Evolutionary conservation across 257 asterid genomes (phyloP).

Genomic region (Datura wrightii): DNA sequence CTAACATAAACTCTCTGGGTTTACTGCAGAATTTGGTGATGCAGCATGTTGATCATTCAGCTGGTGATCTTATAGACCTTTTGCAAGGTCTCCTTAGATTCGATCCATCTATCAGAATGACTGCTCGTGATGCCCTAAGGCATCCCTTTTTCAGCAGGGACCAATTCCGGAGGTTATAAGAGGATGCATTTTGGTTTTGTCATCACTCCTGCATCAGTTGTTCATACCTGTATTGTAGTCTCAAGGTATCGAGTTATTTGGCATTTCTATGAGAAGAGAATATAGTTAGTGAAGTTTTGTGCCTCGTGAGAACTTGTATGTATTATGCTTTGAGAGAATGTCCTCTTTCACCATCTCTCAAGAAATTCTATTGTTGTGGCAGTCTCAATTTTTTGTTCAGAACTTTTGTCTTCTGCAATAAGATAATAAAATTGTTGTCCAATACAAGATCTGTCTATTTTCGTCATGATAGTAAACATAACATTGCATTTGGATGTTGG

Average conservation of each 20-base stretch:
- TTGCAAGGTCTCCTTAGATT: constrained; percentile 55
- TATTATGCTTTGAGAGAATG: constrained; percentile 7
- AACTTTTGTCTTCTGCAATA: constrained; percentile 14
- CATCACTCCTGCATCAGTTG: background rate
- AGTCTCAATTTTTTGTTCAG: constrained; percentile 14
- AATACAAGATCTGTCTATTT: background rate
- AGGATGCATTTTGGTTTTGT: background rate
- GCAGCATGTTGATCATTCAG: constrained; percentile 62
- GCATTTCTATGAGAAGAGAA: background rate
- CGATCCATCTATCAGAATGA: constrained; percentile 51
- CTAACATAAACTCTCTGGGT: background rate
- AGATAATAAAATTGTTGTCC: background rate
- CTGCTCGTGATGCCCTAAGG: constrained; percentile 54
- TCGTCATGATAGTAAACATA: background rate
- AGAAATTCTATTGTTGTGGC: constrained; percentile 21
- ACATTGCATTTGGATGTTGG: background rate
- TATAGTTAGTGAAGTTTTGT: background rate
- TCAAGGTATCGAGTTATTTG: constrained; percentile 9
- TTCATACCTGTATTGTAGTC: background rate
- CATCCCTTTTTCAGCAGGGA: constrained; percentile 57
- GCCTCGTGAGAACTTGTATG: constrained; percentile 19
- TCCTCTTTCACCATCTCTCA: background rate
- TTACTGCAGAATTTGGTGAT: constrained; percentile 54
- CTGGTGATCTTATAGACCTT: constrained; percentile 58
- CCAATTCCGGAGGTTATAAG: constrained; percentile 39